Percentiles rank a stretch among this genome's conserved stretches.
phyloP scores from a whole-genome alignment of 73 alveolate species.

The Effrenium voratum region DNA sequence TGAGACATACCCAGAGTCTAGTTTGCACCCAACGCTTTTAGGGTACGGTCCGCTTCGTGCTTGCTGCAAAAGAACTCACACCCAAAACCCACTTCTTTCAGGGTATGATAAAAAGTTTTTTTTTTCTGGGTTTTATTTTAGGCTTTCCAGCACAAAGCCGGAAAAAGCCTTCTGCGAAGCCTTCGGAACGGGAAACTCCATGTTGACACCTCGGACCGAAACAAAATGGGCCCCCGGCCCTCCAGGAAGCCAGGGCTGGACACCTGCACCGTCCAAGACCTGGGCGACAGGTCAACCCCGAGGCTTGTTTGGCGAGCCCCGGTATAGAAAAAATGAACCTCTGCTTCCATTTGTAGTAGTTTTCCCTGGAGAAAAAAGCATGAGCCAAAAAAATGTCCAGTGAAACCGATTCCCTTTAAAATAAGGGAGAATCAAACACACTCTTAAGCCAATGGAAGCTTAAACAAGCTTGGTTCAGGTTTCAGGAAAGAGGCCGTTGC shows the following conservation, averaged over 20 bases:
- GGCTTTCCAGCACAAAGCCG: neutral
- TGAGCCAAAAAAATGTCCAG: neutral
- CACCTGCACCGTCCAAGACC: slow-evolving; percentile 36
- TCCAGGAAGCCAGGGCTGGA: slow-evolving; percentile 25
- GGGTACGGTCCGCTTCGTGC: too few relatives aligned
- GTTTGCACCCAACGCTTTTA: too few relatives aligned
- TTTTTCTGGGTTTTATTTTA: neutral
- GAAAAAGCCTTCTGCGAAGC: neutral
- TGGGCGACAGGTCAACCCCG: neutral
- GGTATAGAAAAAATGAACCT: neutral
- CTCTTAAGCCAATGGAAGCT: neutral
- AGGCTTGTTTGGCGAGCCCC: neutral
- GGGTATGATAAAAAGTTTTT: neutral
- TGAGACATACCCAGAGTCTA: too few relatives aligned
- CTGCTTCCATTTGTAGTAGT: neutral
- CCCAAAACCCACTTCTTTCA: too few relatives aligned
- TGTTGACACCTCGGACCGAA: neutral
- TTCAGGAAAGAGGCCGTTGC: too few relatives aligned
- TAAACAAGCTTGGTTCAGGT: too few relatives aligned
- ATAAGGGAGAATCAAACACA: neutral
- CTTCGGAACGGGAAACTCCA: neutral
- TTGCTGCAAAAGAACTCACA: too few relatives aligned
- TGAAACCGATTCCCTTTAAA: neutral
- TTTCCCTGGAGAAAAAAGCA: neutral
- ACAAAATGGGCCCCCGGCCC: slow-evolving; percentile 14